Percentiles rank a stretch among this genome's conserved stretches.
These are phyloP conservation scores for Scytalidium lignicola DNA, from an alignment of 2,329 filamentous ascomycete species.

Conservation along the genomic window DNA sequence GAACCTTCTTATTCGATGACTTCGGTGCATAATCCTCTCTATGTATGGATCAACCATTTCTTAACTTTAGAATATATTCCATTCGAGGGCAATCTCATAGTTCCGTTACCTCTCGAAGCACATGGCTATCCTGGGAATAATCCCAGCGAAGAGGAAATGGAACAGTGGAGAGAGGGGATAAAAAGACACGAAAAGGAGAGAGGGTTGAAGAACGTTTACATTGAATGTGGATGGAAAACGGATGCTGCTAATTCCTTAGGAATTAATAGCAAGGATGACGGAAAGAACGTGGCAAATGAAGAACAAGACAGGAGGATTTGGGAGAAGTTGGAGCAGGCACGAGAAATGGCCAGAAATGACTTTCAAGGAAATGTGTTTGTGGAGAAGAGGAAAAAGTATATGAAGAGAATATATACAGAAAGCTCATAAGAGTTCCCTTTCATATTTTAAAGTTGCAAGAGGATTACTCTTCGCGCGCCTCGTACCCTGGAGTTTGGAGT, in stretches of 20 bases:
- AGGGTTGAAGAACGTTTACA: not conserved
- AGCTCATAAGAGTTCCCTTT: not conserved
- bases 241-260: not conserved
- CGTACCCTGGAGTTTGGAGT: too few relatives aligned
- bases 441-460: too few relatives aligned
- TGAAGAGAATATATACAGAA: not conserved
- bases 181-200: not conserved
- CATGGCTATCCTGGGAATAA: not conserved
- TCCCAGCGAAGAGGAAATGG: not conserved
- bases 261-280: not conserved
- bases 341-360: not conserved
- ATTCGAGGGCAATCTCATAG: not conserved
- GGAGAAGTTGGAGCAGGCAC: not conserved
- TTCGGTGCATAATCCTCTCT: not conserved
- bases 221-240: not conserved
- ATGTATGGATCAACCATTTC: not conserved
- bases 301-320: not conserved
- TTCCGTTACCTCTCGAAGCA: not conserved
- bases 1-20: not conserved
- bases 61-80: not conserved
- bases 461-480: too few relatives aligned
- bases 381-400: not conserved
- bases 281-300: not conserved
- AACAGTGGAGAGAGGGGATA: not conserved
- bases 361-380: not conserved